phyloP scores from a whole-genome alignment of 306 rosid genomes.

The Quillaja saponaria region DNA sequence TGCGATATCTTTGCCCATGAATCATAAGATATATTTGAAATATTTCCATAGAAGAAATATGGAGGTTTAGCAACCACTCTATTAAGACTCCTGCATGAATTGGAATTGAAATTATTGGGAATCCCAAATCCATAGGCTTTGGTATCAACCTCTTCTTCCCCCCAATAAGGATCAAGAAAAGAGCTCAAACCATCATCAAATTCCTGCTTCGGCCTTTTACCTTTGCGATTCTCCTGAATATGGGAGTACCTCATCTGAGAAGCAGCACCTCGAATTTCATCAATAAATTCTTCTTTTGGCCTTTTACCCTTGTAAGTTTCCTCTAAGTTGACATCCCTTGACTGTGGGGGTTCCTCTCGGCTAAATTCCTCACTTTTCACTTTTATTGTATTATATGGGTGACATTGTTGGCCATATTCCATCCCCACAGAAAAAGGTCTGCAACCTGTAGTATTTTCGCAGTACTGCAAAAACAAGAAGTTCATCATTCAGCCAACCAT shows the following conservation, averaged over 20 bases:
- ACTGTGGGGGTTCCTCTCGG: constrained; percentile 36
- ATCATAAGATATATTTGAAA: constrained; percentile 49
- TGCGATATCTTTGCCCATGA: constrained; percentile 76
- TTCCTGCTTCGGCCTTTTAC: constrained; percentile 70
- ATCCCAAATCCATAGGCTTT: constrained; percentile 30
- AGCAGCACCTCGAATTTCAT: constrained; percentile 35
- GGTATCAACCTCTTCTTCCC: constrained; percentile 57
- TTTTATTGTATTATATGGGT: constrained; percentile 36
- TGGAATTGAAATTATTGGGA: constrained; percentile 39
- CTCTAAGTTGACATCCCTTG: constrained; percentile 33
- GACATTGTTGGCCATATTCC: constrained; percentile 35
- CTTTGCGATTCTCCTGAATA: constrained; percentile 37
- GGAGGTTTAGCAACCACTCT: constrained; percentile 59
- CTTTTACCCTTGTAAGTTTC: constrained; percentile 48
- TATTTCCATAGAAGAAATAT: constrained; percentile 78
- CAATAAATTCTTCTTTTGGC: constrained; percentile 57
- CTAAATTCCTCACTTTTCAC: constrained; percentile 51
- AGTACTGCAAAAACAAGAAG: constrained; percentile 42
- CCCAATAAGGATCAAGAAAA: constrained; percentile 43
- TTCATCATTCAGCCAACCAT: constrained; percentile 26
- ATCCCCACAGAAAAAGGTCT: constrained; percentile 28
- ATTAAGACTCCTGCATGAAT: constrained; percentile 44
- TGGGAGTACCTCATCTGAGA: constrained; percentile 17
- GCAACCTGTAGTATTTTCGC: constrained; percentile 18
- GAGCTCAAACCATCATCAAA: constrained; percentile 41